Evolutionary conservation across 2,329 filamentous ascomycete species (phyloP).

Genomic region (Botrytis elliptica): DNA sequence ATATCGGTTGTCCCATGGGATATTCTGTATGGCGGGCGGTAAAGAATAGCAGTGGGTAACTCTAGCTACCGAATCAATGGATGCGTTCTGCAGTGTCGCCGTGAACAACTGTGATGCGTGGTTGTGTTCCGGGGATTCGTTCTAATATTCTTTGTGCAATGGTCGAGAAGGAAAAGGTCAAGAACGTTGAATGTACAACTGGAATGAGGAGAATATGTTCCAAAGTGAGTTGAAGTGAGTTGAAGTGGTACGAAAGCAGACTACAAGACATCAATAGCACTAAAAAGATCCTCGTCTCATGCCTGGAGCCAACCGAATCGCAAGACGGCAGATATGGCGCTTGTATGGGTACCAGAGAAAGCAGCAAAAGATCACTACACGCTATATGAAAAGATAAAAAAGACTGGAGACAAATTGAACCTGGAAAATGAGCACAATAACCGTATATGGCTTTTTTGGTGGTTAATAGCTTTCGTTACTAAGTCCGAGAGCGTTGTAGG

Average conservation of each 20-base stretch:
- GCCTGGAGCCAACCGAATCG: constrained; percentile 18
- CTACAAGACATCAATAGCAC: constrained; percentile 24
- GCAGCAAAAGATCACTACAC: constrained; percentile 34
- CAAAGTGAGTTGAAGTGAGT: constrained; percentile 2
- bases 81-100: constrained; percentile 27
- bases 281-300: constrained; percentile 16
- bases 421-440: constrained; percentile 31
- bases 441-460: constrained; percentile 42
- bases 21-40: constrained; percentile 31
- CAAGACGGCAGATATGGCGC: constrained; percentile 30
- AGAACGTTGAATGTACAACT: constrained; percentile 32
- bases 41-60: constrained; percentile 15
- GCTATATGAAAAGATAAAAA: constrained; percentile 28
- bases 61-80: constrained; percentile 29
- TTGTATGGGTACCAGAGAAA: constrained; percentile 35
- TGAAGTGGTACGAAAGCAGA: constrained; percentile 26
- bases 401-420: constrained; percentile 35
- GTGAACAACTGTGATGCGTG: constrained; percentile 32
- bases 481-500: constrained; percentile 29
- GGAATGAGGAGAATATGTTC: constrained; percentile 17
- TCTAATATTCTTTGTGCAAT: constrained; percentile 28
- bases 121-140: constrained; percentile 24
- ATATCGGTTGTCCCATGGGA: constrained; percentile 39
- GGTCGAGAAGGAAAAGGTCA: constrained; percentile 29
- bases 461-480: constrained; percentile 31